Base-by-base conservation (phyloP, 768 basidiomycete species). In the Nidularia pulvinata region DNA sequence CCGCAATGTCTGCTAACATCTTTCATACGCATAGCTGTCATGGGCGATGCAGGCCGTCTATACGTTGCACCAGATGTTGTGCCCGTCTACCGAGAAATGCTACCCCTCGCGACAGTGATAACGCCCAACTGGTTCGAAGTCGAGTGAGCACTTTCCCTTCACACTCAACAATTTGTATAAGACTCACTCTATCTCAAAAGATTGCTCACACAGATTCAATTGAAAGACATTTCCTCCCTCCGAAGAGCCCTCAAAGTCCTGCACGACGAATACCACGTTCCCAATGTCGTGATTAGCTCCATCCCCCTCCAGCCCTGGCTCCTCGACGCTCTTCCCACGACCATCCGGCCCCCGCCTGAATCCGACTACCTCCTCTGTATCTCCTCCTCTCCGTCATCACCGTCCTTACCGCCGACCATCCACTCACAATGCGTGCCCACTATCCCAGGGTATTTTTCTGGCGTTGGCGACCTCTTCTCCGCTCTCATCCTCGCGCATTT, bases 71-170 rank as follows among this genome's bases (percentile, higher is more conserved):
- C 87, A 19, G 86, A 92, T 56, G 93, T 95, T 7, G 76, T 98
- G 55, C 93, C 94, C 1, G 79, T 93, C 37, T 98, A 99, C 74
- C 83, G 86, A 46, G 72, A 78, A 42, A 82, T 95, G 72, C 76
- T 96, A 1, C 76, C 84, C n/a, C 71, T 85, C n/a, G 89, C 97
- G 2, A 91, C 91, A 0, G 86, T 98, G 47, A 98, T 98, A 58
- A 94, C 97, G 0, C 97, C 97, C 0, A 99, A 99, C 65, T 97
- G 95, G 84, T 99, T 95, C 61, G 97, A 99, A 75, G 91, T 89
- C 56, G 96, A 98, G 94, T 95, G 65, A 68, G 86, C 69, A 11
- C 42, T 45, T 22, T 51, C 25, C 25, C 25, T 25, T 37, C 16
- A 50, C 11, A 49, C 33, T 7, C 34, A 42, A 5, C 39, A 33